phyloP scores from a whole-genome alignment of 108 stramenopile genomes.

The Pseudonitzschia delicatissima region DNA sequence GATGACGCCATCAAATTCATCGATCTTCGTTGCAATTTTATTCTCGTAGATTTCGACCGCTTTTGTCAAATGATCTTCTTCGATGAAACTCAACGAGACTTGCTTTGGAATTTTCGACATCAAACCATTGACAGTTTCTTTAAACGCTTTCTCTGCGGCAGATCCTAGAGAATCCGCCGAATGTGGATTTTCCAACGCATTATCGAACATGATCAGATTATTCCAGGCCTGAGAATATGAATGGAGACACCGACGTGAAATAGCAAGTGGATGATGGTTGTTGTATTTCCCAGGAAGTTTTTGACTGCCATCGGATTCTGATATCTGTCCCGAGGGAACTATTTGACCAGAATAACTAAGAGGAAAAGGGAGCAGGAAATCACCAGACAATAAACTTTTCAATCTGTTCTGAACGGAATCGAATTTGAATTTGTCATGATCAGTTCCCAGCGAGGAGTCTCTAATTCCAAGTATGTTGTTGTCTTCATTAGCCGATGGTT shows the following conservation, averaged over 20 bases:
- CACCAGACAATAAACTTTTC: neutral
- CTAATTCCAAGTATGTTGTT: neutral
- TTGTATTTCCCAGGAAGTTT: neutral
- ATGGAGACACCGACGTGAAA: neutral
- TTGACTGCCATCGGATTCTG: neutral
- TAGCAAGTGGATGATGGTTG: neutral
- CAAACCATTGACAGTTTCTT: neutral
- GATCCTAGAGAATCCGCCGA: neutral
- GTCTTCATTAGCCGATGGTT: neutral
- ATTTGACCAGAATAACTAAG: constrained; percentile 3
- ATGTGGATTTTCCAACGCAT: neutral
- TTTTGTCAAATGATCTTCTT: neutral
- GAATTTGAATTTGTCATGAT: neutral
- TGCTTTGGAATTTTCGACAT: constrained; percentile 6
- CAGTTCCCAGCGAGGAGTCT: neutral
- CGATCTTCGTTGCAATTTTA: neutral
- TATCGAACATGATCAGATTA: neutral
- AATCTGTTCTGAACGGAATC: neutral
- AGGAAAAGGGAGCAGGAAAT: constrained; percentile 7
- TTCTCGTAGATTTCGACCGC: neutral
- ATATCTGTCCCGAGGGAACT: neutral
- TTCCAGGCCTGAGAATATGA: constrained; percentile 6
- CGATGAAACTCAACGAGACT: constrained; percentile 4
- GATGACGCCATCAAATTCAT: neutral
- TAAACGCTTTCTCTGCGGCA: neutral